phyloP scores from a whole-genome alignment of 1,284 basidiomycete species.

The Fomitiporia mediterranea region DNA sequence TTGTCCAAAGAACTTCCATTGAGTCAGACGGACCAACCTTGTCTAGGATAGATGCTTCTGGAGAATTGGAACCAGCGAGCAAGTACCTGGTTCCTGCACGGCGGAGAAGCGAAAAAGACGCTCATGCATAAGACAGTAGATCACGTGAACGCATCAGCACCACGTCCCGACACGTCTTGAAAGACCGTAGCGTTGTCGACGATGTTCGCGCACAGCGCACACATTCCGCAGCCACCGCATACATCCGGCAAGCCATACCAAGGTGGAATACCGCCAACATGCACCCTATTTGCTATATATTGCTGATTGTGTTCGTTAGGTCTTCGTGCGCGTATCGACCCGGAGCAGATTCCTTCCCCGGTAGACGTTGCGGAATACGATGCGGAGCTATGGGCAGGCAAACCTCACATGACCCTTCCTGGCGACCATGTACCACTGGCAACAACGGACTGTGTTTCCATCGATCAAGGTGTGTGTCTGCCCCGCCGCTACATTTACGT shows the following conservation, averaged over 20 bases:
- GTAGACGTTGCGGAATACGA: constrained; percentile 82
- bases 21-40: too few species aligned
- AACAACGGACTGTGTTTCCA: constrained; percentile 82
- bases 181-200: too few species aligned
- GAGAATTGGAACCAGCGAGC: too few species aligned
- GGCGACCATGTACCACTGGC: constrained; percentile 78
- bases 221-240: constrained; percentile 80
- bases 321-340: constrained; percentile 81
- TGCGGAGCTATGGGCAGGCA: constrained; percentile 77
- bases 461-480: constrained; percentile 78
- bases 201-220: constrained; percentile 43
- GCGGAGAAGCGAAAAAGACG: too few species aligned
- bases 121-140: too few species aligned
- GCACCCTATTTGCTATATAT: not conserved
- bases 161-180: too few species aligned
- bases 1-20: too few species aligned
- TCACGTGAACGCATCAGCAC: too few species aligned
- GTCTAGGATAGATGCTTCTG: too few species aligned
- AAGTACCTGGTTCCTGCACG: too few species aligned
- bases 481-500: constrained; percentile 1
- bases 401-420: constrained; percentile 73
- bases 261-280: constrained; percentile 35
- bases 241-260: constrained; percentile 66
- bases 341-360: constrained; percentile 88
- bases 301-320: constrained; percentile 38